phyloP scores from a whole-genome alignment of 108 stramenopile species.

The Bacterosira constricta region DNA sequence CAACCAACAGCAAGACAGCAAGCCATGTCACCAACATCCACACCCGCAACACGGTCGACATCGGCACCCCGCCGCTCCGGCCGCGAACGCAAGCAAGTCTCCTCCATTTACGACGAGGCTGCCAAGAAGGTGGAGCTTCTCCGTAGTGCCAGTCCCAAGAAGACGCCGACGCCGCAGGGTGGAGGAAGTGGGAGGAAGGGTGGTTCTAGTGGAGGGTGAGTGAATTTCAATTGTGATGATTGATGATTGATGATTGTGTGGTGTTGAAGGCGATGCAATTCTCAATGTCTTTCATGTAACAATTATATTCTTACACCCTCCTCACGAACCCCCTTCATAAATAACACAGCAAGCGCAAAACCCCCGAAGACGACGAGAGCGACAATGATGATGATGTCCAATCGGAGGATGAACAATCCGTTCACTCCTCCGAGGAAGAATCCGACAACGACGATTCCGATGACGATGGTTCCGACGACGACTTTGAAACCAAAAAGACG shows the following conservation, averaged over 20 bases:
- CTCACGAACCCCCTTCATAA: background rate
- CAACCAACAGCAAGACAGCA: too few relatives aligned
- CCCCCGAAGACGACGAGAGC: constrained; percentile 10
- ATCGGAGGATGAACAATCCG: constrained; percentile 7
- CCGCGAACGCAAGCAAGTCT: constrained; percentile 43
- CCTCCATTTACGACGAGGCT: constrained; percentile 57
- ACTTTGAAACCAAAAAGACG: constrained; percentile 3
- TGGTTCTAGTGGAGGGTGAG: background rate
- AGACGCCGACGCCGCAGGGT: background rate
- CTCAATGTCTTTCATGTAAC: background rate
- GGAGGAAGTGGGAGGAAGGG: background rate
- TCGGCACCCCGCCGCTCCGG: constrained; percentile 41
- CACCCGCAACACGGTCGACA: background rate
- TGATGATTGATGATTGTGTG: background rate
- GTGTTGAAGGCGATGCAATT: background rate
- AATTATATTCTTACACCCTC: background rate
- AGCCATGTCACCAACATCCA: too few relatives aligned
- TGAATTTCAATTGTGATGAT: background rate
- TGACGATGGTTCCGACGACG: background rate
- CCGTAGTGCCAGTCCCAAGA: too few relatives aligned
- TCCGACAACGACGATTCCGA: constrained; percentile 10
- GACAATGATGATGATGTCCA: constrained; percentile 15
- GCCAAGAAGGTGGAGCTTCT: background rate
- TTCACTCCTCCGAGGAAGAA: constrained; percentile 8
- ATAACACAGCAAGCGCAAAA: background rate